A percentile compares a stretch with the other conserved stretches of the same genome.
Conservation (phyloP, 169 alveolate species). For the Ichthyophthirius multifiliis region DNA sequence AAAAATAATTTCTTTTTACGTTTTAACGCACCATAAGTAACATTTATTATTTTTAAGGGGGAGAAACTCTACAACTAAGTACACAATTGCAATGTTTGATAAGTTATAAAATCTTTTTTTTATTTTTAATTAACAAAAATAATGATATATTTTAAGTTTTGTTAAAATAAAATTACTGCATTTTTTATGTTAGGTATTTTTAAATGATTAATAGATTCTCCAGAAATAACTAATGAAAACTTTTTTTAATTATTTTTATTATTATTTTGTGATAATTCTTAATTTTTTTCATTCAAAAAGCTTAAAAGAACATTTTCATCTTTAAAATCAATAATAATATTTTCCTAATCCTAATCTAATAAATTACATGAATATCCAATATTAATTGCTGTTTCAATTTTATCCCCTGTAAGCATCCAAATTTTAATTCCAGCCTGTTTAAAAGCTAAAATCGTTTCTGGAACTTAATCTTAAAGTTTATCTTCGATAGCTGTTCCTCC, state of each 20-base stretch:
- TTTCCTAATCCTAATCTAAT: neutral
- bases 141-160: too few species aligned
- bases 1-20: too few species aligned
- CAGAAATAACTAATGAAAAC: constrained; percentile 38
- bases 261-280: neutral
- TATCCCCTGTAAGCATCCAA: constrained; percentile 89
- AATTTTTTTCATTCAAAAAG: neutral
- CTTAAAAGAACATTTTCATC: too few species aligned
- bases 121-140: too few species aligned
- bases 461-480: constrained; percentile 93
- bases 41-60: constrained; percentile 75
- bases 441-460: constrained; percentile 89
- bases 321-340: neutral
- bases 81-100: constrained; percentile 57
- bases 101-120: neutral
- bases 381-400: constrained; percentile 71
- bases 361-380: constrained; percentile 41
- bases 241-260: neutral
- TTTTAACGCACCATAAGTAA: too few species aligned
- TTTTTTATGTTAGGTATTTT: constrained; percentile 9
- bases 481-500: constrained; percentile 97
- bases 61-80: constrained; percentile 73
- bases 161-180: too few species aligned
- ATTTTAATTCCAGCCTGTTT: constrained; percentile 91
- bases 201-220: constrained; percentile 37